Evolutionary conservation across 169 alveolate species (phyloP).

Genomic region (Perkinsus chesapeaki): DNA sequence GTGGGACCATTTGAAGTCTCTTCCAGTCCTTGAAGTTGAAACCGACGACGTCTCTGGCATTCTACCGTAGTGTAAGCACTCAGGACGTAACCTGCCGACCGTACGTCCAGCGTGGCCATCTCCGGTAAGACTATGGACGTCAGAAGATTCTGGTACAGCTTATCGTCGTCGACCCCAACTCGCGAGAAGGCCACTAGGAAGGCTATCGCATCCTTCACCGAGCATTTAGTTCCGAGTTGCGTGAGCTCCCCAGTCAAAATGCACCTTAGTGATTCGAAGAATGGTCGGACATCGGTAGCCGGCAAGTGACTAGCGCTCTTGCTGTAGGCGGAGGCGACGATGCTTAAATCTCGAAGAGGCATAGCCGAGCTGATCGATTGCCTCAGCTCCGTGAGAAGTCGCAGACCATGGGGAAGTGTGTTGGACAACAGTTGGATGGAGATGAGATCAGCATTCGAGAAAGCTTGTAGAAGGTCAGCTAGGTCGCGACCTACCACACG

Average conservation of each 20-base stretch:
- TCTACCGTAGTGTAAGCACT: not conserved
- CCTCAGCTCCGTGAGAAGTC: not conserved
- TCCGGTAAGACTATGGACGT: not conserved
- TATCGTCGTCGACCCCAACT: not conserved
- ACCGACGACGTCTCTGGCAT: not conserved
- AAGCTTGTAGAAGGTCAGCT: not conserved
- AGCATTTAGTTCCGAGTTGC: not conserved
- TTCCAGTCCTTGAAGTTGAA: not conserved
- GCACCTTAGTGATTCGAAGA: not conserved
- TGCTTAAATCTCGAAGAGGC: not conserved
- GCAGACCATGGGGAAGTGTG: not conserved
- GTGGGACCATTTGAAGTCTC: not conserved
- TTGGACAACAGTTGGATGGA: not conserved
- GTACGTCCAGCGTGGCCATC: not conserved
- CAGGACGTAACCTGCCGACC: not conserved
- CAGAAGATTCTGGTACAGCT: not conserved
- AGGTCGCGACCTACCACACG: not conserved
- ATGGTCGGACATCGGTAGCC: not conserved
- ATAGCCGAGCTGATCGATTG: no score
- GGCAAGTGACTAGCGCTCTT: not conserved
- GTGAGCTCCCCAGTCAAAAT: not conserved
- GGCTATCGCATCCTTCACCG: not conserved
- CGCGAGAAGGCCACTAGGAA: not conserved
- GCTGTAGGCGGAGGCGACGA: not conserved
- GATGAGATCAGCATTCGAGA: not conserved